Base-by-base conservation (phyloP, 352 stramenopile species). In the Phytophthora sp. region DNA sequence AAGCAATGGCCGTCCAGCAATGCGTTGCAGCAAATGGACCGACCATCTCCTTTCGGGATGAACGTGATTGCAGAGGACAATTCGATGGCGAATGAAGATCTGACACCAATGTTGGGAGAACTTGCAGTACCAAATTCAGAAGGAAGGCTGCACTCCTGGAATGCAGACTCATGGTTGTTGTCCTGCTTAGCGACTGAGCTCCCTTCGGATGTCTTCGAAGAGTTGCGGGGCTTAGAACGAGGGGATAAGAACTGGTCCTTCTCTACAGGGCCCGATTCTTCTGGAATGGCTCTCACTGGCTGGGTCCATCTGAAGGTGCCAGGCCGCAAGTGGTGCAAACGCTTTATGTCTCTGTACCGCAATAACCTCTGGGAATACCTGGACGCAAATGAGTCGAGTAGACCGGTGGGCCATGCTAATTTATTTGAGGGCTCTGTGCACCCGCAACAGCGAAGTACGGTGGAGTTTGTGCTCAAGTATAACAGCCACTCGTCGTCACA, bases 291-390 rank as follows among this genome's bases (percentile, higher is more conserved):
- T 26, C 45, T 77, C 7, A 66, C 66, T 1, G 74, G 82, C 1
- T 92, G 79, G 82, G 73, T 82, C 2, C 73, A 87, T 20, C 5
- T 91, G 37, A 94, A 92, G 56, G 63, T 87, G 24, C 78, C 82
- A 0, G 79, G 82, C 5, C 69, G 67, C 24, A 79, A 86, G 51
- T 94, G 86, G 86, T 74, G 75, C 56, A 87, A 82, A 42, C 76
- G 86, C 2, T 94, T 76, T 42, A 31, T 94, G 35, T 86, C 78
- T 20, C 60, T 94, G 0, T 87, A 82, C 48, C 79, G 86, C 28
- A 94, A 92, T 61, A 86, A 79, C 34, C 41, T 94, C 0, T 89
- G 80, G 76, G 86, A 94, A 45, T 92, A 89, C 52, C 52, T 92
- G 21, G 81, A 91, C 61, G 76, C 88, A 24, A 78, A 73, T 6